phyloP scores from a whole-genome alignment of 805 yeast species.

The Nakazawaea ishiwadae region DNA sequence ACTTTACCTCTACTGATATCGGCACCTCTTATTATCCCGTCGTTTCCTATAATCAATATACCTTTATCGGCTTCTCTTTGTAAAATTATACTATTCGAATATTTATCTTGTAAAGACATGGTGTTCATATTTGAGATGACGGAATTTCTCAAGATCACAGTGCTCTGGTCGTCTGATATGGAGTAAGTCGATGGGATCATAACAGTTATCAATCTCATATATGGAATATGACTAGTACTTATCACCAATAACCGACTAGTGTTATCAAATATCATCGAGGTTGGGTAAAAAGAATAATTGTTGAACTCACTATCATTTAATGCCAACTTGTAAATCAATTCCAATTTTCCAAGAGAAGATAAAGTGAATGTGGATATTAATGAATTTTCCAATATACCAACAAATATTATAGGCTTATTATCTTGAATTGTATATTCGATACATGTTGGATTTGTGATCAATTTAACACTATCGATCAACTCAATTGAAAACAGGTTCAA shows the following conservation, averaged over 20 bases:
- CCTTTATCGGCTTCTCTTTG: conserved; percentile 34
- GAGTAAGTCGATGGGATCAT: conserved; percentile 33
- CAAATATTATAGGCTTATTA: conserved; percentile 34
- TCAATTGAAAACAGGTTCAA: conserved; percentile 14
- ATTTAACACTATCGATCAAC: conserved; percentile 24
- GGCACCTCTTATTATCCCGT: conserved; percentile 58
- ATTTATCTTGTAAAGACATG: conserved; percentile 65
- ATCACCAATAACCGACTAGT: conserved; percentile 45
- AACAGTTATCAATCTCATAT: conserved; percentile 60
- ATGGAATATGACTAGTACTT: conserved; percentile 77
- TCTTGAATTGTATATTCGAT: conserved; percentile 29
- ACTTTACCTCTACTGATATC: conserved; percentile 38
- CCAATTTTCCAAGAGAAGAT: conserved; percentile 12
- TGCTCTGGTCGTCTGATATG: conserved; percentile 20
- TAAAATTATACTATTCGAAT: conserved; percentile 42
- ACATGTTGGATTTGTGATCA: conserved; percentile 50
- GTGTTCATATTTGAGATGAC: conserved; percentile 42
- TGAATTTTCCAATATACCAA: conserved; percentile 59
- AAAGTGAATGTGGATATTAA: conserved; percentile 41
- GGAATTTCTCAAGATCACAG: conserved; percentile 25
- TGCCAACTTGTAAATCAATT: conserved; percentile 43
- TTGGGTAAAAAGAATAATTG: conserved; percentile 57
- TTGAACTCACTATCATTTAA: conserved; percentile 72
- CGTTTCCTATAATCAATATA: conserved; percentile 66
- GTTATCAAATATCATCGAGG: conserved; percentile 31